Evolutionary conservation across 495 filamentous ascomycete genomes (phyloP).

Genomic region (Glarea lozoyensis): DNA sequence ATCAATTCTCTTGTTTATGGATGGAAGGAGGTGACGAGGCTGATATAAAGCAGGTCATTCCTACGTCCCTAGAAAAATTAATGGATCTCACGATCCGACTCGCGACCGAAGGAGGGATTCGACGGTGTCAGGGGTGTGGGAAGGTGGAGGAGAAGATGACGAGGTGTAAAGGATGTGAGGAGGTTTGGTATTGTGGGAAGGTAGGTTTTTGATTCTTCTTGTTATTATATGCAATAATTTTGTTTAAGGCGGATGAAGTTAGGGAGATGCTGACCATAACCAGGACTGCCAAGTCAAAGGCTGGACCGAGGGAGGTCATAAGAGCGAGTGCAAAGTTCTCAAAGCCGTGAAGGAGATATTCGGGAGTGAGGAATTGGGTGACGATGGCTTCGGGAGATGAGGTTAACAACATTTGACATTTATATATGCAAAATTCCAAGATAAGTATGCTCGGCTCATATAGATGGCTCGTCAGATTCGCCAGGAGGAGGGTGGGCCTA

Average conservation of each 20-base stretch:
- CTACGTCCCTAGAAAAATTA: slow-evolving; percentile 10
- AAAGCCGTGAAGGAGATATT: slow-evolving; percentile 6
- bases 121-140: slow-evolving; percentile 51
- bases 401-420: no score
- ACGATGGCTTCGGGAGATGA: no score
- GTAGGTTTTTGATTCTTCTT: slow-evolving; percentile 7
- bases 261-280: background rate
- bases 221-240: background rate
- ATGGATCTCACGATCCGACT: background rate
- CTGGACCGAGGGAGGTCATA: slow-evolving; percentile 17
- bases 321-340: slow-evolving; percentile 15
- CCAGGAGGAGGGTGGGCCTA: no score
- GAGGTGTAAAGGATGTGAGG: slow-evolving; percentile 44
- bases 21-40: background rate
- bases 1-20: background rate
- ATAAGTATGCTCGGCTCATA: no score
- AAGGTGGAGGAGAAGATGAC: slow-evolving; percentile 51
- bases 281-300: slow-evolving; percentile 15
- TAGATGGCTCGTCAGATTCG: no score
- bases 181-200: slow-evolving; percentile 18
- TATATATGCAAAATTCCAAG: no score
- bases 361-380: no score
- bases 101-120: background rate
- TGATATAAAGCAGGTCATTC: slow-evolving; percentile 10
- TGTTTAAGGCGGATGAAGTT: background rate